Base-by-base conservation (phyloP, 345 rosid genomes). In the Anacardium occidentale region DNA sequence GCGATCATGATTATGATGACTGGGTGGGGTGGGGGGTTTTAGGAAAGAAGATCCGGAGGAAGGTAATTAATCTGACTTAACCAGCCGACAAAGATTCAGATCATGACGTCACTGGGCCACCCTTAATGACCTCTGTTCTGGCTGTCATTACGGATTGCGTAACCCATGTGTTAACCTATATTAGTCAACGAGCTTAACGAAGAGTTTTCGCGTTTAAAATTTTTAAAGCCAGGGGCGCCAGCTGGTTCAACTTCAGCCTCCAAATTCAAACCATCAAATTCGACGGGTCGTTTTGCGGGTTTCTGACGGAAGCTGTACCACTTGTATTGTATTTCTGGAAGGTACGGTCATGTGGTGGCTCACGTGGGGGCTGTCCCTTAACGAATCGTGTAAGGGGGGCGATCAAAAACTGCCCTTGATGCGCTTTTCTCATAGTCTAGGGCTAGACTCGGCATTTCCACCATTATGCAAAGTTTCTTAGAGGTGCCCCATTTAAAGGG, bases 71-170 rank as follows among this genome's bases (percentile, higher is more conserved):
- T 5, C 2, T 12, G 63, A 57, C n/a, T 10, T 59, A 34, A 51
- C 8, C 45, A 73, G 58, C 76, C 70, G 85, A 76, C 85, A 76
- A 26, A 81, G 76, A 72, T 76, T 76, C 78, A 78, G 82, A 78
- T n/a, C 70, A 78, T 76, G 76, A 48, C 78, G 57, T 74, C 82
- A 73, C 14, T 0, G 7, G 69, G 60, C 34, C 72, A 76, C 72
- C 10, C 50, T 10, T 2, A 0, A n/a, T 47, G 73, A 65, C 76
- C 47, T 48, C 12, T 0, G 32, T 18, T 71, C n/a, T n/a, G n/a
- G n/a, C n/a, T 9, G 61, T 51, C 76, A 12, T 42, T 0, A 55
- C 69, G 7, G 26, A 18, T 70, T 37, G 37, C 81, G 74, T 81
- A 74, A 81, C 68, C 74, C 58, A 66, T 66, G 76, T 69, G 71